Conservation (phyloP, 1,284 basidiomycete genomes). For the Ustilago shanxiensis region DNA sequence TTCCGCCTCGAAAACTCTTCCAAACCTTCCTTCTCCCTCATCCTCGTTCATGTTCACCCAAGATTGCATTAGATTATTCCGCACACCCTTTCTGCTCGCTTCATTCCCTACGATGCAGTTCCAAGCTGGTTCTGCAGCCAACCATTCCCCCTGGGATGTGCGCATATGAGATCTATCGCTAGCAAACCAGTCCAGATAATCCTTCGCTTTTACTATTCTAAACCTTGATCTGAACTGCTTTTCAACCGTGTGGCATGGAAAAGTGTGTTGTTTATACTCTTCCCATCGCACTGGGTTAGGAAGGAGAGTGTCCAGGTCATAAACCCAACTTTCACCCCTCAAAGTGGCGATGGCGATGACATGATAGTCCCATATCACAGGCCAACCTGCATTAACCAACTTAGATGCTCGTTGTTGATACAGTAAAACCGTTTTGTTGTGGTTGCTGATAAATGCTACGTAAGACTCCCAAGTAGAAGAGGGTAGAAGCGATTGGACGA, state of each 20-base stretch:
- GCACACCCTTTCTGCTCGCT: constrained; percentile 5
- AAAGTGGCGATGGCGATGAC: constrained; percentile 46
- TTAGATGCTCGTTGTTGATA: constrained; percentile 48
- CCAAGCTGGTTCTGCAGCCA: constrained; percentile 27
- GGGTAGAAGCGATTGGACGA: constrained; percentile 29
- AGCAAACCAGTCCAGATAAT: constrained; percentile 40
- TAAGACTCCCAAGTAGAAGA: constrained; percentile 37
- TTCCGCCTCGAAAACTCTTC: background rate
- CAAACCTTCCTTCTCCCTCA: constrained; percentile 5
- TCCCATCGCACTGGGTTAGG: background rate
- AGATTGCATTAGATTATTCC: constrained; percentile 36
- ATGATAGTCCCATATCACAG: constrained; percentile 64
- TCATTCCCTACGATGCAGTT: constrained; percentile 11
- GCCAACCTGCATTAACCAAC: constrained; percentile 21
- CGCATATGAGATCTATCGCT: constrained; percentile 60
- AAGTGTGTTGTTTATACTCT: constrained; percentile 28
- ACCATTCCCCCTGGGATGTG: constrained; percentile 3
- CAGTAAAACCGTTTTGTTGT: constrained; percentile 32
- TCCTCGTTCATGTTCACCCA: constrained; percentile 24
- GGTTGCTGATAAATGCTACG: constrained; percentile 53
- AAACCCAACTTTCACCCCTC: no score
- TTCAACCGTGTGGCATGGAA: constrained; percentile 4
- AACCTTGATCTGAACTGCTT: constrained; percentile 26
- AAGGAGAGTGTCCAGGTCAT: constrained; percentile 51
- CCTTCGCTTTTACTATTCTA: constrained; percentile 23